Percentiles rank a stretch among this genome's conserved stretches.
Evolutionary conservation across 768 basidiomycete species (phyloP).

Genomic region (Dioszegia crocea): DNA sequence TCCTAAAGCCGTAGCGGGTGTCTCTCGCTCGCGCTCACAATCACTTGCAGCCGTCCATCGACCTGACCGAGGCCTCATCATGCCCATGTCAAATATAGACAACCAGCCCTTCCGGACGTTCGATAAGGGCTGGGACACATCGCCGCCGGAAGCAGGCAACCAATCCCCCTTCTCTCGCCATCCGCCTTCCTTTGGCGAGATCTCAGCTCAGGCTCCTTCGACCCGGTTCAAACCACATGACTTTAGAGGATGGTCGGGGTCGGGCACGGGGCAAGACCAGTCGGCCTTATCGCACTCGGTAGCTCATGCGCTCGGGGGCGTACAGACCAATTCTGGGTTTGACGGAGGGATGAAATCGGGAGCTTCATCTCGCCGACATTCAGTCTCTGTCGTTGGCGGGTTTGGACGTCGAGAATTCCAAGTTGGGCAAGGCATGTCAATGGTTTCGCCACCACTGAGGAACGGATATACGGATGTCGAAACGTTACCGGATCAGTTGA

Average conservation of each 20-base stretch:
- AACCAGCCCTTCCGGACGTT: conserved; percentile 14
- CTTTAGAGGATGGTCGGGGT: conserved; percentile 1
- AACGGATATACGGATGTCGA: conserved; percentile 34
- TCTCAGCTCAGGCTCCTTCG: neutral
- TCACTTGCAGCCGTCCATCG: conserved; percentile 40
- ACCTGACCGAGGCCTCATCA: conserved; percentile 24
- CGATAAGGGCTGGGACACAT: conserved; percentile 24
- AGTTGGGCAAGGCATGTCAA: conserved; percentile 28
- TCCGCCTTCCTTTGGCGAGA: conserved; percentile 12
- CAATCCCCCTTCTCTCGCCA: conserved; percentile 41
- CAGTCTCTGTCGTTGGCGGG: conserved; percentile 45
- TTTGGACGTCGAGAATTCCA: conserved; percentile 42
- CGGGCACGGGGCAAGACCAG: conserved; percentile 16
- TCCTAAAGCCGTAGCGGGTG: conserved; percentile 33
- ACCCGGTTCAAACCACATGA: conserved; percentile 4
- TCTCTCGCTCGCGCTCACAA: conserved; percentile 42
- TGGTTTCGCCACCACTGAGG: conserved; percentile 8
- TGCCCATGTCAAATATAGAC: conserved; percentile 38
- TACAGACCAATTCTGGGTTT: conserved; percentile 6
- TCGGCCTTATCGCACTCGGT: conserved; percentile 30
- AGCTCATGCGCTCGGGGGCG: conserved; percentile 25
- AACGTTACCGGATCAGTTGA: conserved; percentile 29
- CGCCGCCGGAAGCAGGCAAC: conserved; percentile 29
- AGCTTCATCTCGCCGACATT: conserved; percentile 39
- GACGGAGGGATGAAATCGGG: conserved; percentile 34